phyloP scores from a whole-genome alignment of 805 yeast genomes.

The Ogataea allantospora region DNA sequence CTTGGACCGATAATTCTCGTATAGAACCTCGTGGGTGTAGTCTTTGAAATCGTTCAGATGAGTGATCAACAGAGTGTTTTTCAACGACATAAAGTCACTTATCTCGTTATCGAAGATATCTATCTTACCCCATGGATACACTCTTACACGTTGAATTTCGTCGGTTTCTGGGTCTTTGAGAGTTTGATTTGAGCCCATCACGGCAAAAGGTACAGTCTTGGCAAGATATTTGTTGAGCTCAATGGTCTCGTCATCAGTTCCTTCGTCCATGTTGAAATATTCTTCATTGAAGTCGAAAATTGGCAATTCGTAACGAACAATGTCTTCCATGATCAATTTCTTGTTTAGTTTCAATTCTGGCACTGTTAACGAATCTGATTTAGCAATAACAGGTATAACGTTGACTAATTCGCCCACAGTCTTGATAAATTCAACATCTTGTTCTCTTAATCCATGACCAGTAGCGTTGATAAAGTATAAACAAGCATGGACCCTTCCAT shows the following conservation, averaged over 20 bases:
- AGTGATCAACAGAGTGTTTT: constrained; percentile 76
- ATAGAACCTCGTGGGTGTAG: constrained; percentile 78
- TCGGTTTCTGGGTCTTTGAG: constrained; percentile 36
- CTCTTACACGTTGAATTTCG: constrained; percentile 45
- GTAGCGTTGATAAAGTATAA: constrained; percentile 73
- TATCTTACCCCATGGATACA: constrained; percentile 69
- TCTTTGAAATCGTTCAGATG: constrained; percentile 89
- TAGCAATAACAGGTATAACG: constrained; percentile 77
- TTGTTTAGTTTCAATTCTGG: constrained; percentile 72
- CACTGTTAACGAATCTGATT: constrained; percentile 75
- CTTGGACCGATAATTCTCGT: constrained; percentile 87
- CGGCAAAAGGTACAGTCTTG: constrained; percentile 58
- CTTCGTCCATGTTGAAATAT: constrained; percentile 35
- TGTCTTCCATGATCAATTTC: constrained; percentile 71
- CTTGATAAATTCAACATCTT: constrained; percentile 72
- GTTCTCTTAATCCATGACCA: constrained; percentile 63
- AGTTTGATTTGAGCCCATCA: constrained; percentile 55
- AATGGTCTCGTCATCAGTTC: constrained; percentile 30
- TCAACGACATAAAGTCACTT: constrained; percentile 77
- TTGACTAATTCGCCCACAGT: constrained; percentile 70
- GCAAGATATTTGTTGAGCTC: constrained; percentile 39
- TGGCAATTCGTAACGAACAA: constrained; percentile 67
- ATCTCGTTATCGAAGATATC: constrained; percentile 60
- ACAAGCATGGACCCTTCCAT: constrained; percentile 77
- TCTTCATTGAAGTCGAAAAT: constrained; percentile 75